These are phyloP conservation scores for Passalora sequoiae DNA, from an alignment of 2,329 filamentous ascomycete genomes.

Conservation along the genomic window DNA sequence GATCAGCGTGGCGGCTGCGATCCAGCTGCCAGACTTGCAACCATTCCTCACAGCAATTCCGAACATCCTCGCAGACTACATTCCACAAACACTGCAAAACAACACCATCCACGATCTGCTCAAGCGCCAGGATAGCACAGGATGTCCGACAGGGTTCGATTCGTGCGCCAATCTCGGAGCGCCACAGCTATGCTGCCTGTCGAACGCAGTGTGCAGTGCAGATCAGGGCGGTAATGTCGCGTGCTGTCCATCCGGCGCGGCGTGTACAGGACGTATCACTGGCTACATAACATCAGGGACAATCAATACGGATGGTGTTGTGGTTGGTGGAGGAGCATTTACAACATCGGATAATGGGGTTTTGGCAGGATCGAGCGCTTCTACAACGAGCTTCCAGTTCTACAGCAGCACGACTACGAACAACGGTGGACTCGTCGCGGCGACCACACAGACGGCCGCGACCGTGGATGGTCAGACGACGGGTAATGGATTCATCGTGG, in stretches of 20 bases:
- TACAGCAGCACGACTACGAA: constrained; percentile 21
- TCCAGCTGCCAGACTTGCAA: too few species aligned
- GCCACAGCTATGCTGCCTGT: constrained; percentile 52
- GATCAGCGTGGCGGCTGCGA: too few species aligned
- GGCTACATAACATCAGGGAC: constrained; percentile 33
- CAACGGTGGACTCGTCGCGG: constrained; percentile 24
- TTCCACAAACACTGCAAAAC: constrained; percentile 18
- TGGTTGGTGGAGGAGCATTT: constrained; percentile 24
- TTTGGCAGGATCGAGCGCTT: constrained; percentile 18
- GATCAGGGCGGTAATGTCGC: constrained; percentile 55
- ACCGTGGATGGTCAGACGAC: constrained; percentile 12
- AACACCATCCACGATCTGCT: constrained; percentile 26
- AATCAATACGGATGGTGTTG: constrained; percentile 24
- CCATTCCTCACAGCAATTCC: constrained; percentile 31
- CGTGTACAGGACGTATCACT: constrained; percentile 53
- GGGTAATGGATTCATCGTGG: constrained; percentile 29
- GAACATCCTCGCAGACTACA: constrained; percentile 22
- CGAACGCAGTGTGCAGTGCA: constrained; percentile 50
- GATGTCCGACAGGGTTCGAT: constrained; percentile 50
- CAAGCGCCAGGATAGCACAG: constrained; percentile 34
- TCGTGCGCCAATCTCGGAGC: constrained; percentile 50
- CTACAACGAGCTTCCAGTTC: constrained; percentile 22
- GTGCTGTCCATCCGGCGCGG: constrained; percentile 55
- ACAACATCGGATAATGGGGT: constrained; percentile 18
- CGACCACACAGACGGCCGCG: constrained; percentile 14